A percentile compares a stretch with the other conserved stretches of the same genome.
Conservation (phyloP, 208 protist genomes). For the Endotrypanum monterogeii region DNA sequence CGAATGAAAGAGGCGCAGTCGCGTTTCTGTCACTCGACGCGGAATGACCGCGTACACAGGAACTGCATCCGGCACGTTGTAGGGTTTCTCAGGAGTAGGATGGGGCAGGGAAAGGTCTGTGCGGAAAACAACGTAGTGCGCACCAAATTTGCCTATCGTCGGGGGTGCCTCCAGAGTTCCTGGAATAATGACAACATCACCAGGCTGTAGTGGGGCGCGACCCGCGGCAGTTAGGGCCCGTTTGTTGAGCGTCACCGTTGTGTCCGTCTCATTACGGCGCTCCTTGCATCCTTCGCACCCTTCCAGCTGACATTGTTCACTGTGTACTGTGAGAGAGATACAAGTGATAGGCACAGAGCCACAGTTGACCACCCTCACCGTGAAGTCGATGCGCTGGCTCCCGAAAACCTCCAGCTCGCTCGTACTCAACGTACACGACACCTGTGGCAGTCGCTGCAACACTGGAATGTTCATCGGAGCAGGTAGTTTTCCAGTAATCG, state of each 20-base stretch:
- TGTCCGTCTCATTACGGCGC: constrained; percentile 35
- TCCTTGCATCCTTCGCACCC: constrained; percentile 84
- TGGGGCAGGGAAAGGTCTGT: constrained; percentile 71
- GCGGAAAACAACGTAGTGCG: constrained; percentile 79
- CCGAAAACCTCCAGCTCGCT: constrained; percentile 85
- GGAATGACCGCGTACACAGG: constrained; percentile 90
- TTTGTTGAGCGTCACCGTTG: constrained; percentile 59
- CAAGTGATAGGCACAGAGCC: constrained; percentile 60
- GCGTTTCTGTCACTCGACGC: constrained; percentile 80
- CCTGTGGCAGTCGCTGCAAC: constrained; percentile 68
- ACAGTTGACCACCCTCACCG: constrained; percentile 72
- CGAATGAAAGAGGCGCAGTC: constrained; percentile 76
- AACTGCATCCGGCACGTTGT: constrained; percentile 71
- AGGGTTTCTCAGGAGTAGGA: constrained; percentile 55
- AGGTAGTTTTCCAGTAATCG: constrained; percentile 36
- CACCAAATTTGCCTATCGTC: constrained; percentile 45
- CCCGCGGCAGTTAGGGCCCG: constrained; percentile 40
- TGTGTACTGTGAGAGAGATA: constrained; percentile 80
- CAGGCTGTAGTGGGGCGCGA: constrained; percentile 51
- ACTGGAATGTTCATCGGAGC: constrained; percentile 67
- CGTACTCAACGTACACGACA: constrained; percentile 71
- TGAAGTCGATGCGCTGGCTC: constrained; percentile 71
- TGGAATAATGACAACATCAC: constrained; percentile 62
- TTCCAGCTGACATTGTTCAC: constrained; percentile 81
- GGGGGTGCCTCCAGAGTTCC: constrained; percentile 58